phyloP scores from a whole-genome alignment of 495 filamentous ascomycete genomes.

The Xylaria flabelliformis region DNA sequence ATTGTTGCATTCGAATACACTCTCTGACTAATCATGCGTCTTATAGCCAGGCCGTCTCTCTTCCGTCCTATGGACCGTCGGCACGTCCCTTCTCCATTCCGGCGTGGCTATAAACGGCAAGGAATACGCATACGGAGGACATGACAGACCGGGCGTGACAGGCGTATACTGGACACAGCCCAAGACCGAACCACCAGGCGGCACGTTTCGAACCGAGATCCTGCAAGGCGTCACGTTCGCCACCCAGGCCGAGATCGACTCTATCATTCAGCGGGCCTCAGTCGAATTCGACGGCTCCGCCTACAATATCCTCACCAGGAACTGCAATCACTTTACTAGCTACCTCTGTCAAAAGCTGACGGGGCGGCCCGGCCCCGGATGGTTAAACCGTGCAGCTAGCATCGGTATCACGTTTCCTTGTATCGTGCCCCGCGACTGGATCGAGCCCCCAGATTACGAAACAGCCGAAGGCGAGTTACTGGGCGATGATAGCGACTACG shows the following conservation, averaged over 20 bases:
- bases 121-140: constrained; percentile 86
- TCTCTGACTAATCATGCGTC: not conserved
- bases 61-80: constrained; percentile 72
- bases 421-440: constrained; percentile 80
- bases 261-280: constrained; percentile 67
- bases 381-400: constrained; percentile 79
- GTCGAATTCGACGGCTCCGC: constrained; percentile 70
- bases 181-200: constrained; percentile 70
- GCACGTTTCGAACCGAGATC: constrained; percentile 71
- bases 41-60: constrained; percentile 70
- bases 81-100: constrained; percentile 75
- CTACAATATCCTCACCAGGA: constrained; percentile 78
- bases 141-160: constrained; percentile 67
- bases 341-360: constrained; percentile 71
- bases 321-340: constrained; percentile 84
- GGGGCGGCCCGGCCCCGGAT: constrained; percentile 65
- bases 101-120: constrained; percentile 76
- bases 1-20: not conserved
- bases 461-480: constrained; percentile 72
- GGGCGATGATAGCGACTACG: constrained; percentile 56
- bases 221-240: constrained; percentile 75
- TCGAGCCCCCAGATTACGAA: constrained; percentile 74
- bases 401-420: constrained; percentile 79
- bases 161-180: constrained; percentile 83
- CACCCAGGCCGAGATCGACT: constrained; percentile 67